These are phyloP conservation scores for Fragilaria radians DNA, from an alignment of 108 stramenopile genomes.

Conservation along the genomic window DNA sequence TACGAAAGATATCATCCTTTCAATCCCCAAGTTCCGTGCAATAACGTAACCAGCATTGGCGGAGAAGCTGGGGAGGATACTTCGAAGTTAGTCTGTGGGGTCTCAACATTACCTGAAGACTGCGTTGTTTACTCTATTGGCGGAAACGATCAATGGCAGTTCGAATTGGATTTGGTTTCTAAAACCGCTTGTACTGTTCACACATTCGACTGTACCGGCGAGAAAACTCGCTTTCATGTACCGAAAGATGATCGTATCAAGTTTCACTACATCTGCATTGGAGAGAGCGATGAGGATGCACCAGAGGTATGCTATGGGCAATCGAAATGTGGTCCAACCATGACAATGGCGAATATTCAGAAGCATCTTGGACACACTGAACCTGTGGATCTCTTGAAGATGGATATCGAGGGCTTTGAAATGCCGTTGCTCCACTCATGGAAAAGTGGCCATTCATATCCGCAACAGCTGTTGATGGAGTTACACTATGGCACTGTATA, in stretches of 20 bases:
- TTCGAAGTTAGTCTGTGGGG: too few relatives aligned
- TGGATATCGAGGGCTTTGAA: slow-evolving; percentile 44
- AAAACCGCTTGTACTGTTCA: slow-evolving; percentile 19
- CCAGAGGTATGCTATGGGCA: not conserved
- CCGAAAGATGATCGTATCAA: slow-evolving; percentile 16
- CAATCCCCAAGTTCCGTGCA: too few relatives aligned
- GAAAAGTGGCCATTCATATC: not conserved
- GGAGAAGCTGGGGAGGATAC: too few relatives aligned
- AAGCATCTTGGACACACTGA: slow-evolving; percentile 7
- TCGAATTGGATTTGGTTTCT: slow-evolving; percentile 19
- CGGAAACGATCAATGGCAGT: slow-evolving; percentile 31
- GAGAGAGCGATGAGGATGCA: not conserved
- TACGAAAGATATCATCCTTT: too few relatives aligned
- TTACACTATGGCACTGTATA: slow-evolving; percentile 7
- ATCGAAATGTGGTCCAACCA: not conserved
- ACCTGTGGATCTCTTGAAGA: slow-evolving; percentile 27
- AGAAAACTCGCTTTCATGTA: not conserved
- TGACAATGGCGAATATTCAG: slow-evolving; percentile 13
- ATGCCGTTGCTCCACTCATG: slow-evolving; percentile 14
- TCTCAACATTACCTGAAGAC: too few relatives aligned
- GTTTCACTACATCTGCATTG: slow-evolving; percentile 24
- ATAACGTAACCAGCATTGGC: too few relatives aligned
- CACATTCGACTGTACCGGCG: slow-evolving; percentile 39
- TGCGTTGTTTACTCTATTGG: slow-evolving; percentile 27
- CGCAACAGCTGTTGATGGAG: slow-evolving; percentile 25